phyloP scores from a whole-genome alignment of 352 stramenopile species.

The Pythium insidiosum region DNA sequence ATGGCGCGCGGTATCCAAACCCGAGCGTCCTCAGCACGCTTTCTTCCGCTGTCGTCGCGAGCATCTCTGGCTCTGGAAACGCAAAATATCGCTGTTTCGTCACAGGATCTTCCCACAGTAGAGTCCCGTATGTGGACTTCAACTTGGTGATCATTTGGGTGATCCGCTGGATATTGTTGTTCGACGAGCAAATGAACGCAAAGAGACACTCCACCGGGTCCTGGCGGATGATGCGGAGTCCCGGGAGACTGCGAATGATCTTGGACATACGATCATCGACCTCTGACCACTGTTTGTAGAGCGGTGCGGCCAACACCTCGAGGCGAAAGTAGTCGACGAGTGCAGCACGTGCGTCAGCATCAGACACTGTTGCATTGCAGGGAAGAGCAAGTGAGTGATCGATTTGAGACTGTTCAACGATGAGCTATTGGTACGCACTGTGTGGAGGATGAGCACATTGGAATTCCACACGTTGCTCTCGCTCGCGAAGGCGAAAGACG shows the following conservation, averaged over 20 bases:
- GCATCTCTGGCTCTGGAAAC: slow-evolving; percentile 73
- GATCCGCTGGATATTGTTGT: slow-evolving; percentile 96
- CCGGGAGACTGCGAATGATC: slow-evolving; percentile 65
- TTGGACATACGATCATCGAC: slow-evolving; percentile 36
- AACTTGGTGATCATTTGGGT: slow-evolving; percentile 85
- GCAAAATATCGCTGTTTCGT: slow-evolving; percentile 35
- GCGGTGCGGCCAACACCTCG: slow-evolving; percentile 12
- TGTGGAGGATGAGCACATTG: slow-evolving; percentile 10
- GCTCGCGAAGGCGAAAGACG: slow-evolving; percentile 16
- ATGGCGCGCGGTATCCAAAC: slow-evolving; percentile 78
- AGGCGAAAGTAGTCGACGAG: slow-evolving; percentile 17
- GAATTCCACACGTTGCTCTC: slow-evolving; percentile 12
- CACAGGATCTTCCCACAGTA: slow-evolving; percentile 22
- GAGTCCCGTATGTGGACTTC: slow-evolving; percentile 63
- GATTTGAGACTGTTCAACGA: neutral
- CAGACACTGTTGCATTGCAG: no score
- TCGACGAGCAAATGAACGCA: slow-evolving; percentile 93
- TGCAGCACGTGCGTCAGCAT: no score
- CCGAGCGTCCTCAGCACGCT: slow-evolving; percentile 57
- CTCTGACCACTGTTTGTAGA: slow-evolving; percentile 43
- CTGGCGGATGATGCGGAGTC: slow-evolving; percentile 84
- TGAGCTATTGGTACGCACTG: slow-evolving; percentile 7
- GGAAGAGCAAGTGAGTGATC: no score
- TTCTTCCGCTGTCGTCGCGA: slow-evolving; percentile 51
- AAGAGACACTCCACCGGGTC: slow-evolving; percentile 91